These are phyloP conservation scores for Oryza australiensis DNA, from an alignment of 176 grass and related monocot species.

Conservation along the genomic window DNA sequence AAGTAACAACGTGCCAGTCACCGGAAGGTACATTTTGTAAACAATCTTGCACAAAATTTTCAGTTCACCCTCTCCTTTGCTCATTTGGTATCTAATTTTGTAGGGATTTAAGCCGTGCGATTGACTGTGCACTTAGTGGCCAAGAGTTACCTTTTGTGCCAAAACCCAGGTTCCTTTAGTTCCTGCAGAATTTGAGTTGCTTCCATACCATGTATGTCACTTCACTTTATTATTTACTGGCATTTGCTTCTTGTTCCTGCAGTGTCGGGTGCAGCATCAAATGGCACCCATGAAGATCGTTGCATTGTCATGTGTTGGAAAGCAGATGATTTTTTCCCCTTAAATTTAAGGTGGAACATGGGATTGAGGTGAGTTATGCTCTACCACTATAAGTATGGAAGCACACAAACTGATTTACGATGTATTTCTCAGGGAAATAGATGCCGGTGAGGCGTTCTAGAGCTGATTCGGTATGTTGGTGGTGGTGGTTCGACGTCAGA, in stretches of 20 bases:
- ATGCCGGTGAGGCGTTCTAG: background rate
- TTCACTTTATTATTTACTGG: background rate
- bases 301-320: background rate
- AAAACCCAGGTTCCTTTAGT: conserved; percentile 56
- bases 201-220: background rate
- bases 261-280: conserved; percentile 98
- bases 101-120: conserved; percentile 81
- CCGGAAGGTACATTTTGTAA: conserved; percentile 63
- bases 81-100: conserved; percentile 10
- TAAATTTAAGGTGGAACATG: background rate
- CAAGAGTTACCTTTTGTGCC: conserved; percentile 52
- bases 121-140: conserved; percentile 82
- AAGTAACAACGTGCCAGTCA: conserved; percentile 69
- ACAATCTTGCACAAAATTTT: background rate
- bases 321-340: background rate
- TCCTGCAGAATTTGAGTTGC: background rate
- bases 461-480: background rate
- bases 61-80: background rate
- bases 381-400: background rate
- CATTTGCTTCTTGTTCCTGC: conserved; percentile 7
- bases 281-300: conserved; percentile 66
- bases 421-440: background rate
- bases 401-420: background rate
- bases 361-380: conserved; percentile 15
- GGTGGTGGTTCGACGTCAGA: too few species aligned